Evolutionary conservation across 257 asterid genomes (phyloP).

Genomic region (Nemophila menziesii): DNA sequence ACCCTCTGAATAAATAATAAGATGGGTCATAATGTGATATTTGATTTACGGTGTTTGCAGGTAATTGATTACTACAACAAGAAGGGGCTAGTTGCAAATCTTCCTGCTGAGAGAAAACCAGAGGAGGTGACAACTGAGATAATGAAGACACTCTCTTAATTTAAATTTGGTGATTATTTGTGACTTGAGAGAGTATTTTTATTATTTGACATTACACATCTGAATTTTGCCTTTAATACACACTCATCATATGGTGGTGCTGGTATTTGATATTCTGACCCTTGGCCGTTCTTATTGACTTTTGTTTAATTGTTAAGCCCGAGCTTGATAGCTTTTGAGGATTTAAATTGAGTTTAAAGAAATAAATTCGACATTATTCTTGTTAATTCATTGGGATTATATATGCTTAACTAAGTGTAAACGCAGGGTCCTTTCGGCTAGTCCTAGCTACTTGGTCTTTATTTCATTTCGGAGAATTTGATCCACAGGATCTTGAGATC

Average conservation of each 20-base stretch:
- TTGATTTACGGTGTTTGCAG: constrained; percentile 29
- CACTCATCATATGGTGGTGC: too few relatives aligned
- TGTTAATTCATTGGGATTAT: neutral
- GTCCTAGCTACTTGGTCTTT: too few relatives aligned
- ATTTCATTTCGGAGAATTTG: too few relatives aligned
- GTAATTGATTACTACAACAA: constrained; percentile 47
- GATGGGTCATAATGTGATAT: too few relatives aligned
- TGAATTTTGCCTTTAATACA: too few relatives aligned
- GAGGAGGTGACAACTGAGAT: constrained; percentile 56
- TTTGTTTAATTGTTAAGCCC: neutral
- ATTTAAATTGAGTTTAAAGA: constrained; percentile 4
- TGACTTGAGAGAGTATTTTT: neutral
- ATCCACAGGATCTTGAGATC: too few relatives aligned
- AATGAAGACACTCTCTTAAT: constrained; percentile 47
- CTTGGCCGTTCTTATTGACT: neutral
- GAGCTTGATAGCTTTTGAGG: constrained; percentile 1
- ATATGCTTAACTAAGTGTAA: too few relatives aligned
- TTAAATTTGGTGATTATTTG: neutral
- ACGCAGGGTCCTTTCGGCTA: too few relatives aligned
- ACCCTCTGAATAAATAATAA: too few relatives aligned
- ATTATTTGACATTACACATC: too few relatives aligned
- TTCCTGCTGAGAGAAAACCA: constrained; percentile 65
- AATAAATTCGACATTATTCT: constrained; percentile 1
- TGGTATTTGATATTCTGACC: neutral
- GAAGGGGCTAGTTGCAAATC: constrained; percentile 50